Base-by-base conservation (phyloP, 495 filamentous ascomycete genomes). In the Aspergillus cavernicola region DNA sequence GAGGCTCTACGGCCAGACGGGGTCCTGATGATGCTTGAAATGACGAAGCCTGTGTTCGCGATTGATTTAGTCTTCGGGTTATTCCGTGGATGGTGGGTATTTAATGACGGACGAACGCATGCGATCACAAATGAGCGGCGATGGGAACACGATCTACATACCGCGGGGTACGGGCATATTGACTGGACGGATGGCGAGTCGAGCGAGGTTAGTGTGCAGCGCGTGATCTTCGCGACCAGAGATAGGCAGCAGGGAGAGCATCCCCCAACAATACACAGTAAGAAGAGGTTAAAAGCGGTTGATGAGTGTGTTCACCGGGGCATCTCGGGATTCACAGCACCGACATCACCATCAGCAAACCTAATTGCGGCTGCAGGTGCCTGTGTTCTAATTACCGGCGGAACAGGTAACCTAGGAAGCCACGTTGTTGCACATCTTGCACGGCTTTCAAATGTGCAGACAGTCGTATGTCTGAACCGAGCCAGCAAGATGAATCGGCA, bases 11-110 rank as follows among this genome's bases (percentile, higher is more conserved):
- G 70, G 0, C 51, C 52, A 2, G 69, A 74, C 32, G 75, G 74
- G 0, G 66, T 76, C 12, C 32, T 77, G 0, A 50, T 70, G 37
- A 52, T 78, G 51, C 51, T 73, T 2, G 77, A 79, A 41, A 68
- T 77, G 61, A 78, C 72, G 3, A 43, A 43, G 35, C 43, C 59
- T 2, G 40, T 72, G 0, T 66, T 66, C 50, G 78, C 70, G 59
- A 63, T 76, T 11, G 77, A 83, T 45, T 45, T 83, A 22, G 65
- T 76, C 10, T 80, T 75, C 46, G 78, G 78, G 3, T 56, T 77
- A 6, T 66, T 81, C 0, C 71, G 78, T 16, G 78, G 79, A 6
- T 83, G 80, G 80, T 81, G 79, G 79, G 60, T 74, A 12, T 75
- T 75, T 13, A 67, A 70, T 4, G 79, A 83, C 55, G 76, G 78